Evolutionary conservation across 345 rosid species (phyloP).

Genomic region (Turnera subulata): DNA sequence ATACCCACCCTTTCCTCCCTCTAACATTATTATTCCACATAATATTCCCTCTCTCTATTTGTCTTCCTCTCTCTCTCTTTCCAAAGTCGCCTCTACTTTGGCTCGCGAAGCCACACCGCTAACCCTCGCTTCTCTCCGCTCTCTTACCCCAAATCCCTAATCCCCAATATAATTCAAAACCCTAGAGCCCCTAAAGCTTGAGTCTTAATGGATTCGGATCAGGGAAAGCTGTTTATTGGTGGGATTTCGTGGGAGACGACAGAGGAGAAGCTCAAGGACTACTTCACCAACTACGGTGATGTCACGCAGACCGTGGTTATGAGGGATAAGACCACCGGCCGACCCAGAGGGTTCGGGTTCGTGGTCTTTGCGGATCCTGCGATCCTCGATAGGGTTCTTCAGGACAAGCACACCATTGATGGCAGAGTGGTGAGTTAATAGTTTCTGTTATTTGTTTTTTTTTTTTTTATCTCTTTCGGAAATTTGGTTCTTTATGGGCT

Average conservation of each 20-base stretch:
- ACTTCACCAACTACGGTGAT: conserved; percentile 67
- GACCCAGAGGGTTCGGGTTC: conserved; percentile 85
- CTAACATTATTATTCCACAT: not conserved
- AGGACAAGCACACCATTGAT: conserved; percentile 69
- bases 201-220: conserved; percentile 68
- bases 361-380: conserved; percentile 75
- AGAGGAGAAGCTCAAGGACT: conserved; percentile 63
- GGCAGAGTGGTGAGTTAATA: conserved; percentile 60
- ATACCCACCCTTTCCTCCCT: conserved; percentile 12
- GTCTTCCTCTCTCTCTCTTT: not conserved
- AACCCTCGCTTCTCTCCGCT: not conserved
- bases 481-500: not conserved
- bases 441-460: not conserved
- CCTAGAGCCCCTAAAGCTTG: not conserved
- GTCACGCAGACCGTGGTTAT: conserved; percentile 63
- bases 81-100: conserved; percentile 12
- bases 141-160: not conserved
- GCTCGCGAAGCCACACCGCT: conserved; percentile 17
- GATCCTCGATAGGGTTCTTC: conserved; percentile 60
- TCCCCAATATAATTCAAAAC: not conserved
- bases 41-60: not conserved
- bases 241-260: conserved; percentile 94
- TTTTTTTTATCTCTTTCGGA: too few species aligned
- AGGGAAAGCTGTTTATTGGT: conserved; percentile 84
- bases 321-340: conserved; percentile 68